Conservation (phyloP, 2,329 filamentous ascomycete genomes). For the Xylaria sp. region DNA sequence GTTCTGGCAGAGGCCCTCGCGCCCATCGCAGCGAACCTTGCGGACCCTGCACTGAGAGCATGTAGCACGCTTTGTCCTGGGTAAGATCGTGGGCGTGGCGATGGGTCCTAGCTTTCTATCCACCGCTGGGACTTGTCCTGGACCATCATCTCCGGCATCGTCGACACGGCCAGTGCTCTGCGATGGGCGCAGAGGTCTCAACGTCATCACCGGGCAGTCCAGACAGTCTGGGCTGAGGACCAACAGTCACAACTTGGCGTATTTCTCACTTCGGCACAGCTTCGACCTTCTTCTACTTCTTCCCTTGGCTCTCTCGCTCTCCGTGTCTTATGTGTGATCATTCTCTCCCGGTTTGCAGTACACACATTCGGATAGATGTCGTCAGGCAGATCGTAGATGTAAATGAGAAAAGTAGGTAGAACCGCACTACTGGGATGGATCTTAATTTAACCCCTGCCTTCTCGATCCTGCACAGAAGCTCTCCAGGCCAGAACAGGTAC, state of each 20-base stretch:
- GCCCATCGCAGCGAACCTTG: slow-evolving; percentile 51
- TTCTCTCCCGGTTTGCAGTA: slow-evolving; percentile 9
- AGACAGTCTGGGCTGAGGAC: neutral
- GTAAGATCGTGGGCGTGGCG: slow-evolving; percentile 22
- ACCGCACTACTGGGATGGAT: slow-evolving; percentile 5
- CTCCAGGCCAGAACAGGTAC: neutral
- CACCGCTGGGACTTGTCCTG: neutral
- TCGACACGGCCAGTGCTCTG: slow-evolving; percentile 34
- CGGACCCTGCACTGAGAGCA: slow-evolving; percentile 48
- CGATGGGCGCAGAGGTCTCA: slow-evolving; percentile 44
- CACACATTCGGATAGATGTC: neutral
- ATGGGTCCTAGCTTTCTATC: slow-evolving; percentile 16
- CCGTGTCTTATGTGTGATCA: slow-evolving; percentile 10
- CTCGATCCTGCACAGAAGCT: neutral
- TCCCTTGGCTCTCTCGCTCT: slow-evolving; percentile 6
- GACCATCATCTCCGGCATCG: slow-evolving; percentile 6
- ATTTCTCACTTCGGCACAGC: neutral
- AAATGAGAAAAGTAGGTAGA: neutral
- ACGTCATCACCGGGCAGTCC: slow-evolving; percentile 40
- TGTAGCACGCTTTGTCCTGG: slow-evolving; percentile 41
- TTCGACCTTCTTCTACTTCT: slow-evolving; percentile 15
- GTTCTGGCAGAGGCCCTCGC: slow-evolving; percentile 48
- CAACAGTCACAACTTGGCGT: neutral
- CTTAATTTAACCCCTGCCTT: neutral
- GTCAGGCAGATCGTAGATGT: neutral